Evolutionary conservation across 2,329 filamentous ascomycete genomes (phyloP), one percentile per base, ranked within the genome.

Genomic region (Pseudogymnoascus sp.): DNA sequence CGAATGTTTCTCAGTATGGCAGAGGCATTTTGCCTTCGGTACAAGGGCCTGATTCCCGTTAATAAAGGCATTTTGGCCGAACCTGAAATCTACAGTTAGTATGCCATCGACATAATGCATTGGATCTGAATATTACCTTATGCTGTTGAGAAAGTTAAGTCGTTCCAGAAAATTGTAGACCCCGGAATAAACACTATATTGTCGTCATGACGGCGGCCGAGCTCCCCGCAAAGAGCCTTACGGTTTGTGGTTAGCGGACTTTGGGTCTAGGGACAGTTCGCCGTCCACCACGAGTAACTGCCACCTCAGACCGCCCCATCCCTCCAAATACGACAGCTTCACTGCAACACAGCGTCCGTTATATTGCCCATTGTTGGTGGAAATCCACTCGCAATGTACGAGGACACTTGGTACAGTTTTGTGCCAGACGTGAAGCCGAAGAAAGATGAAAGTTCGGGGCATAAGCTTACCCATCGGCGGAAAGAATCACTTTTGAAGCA

Each of bases 331-430:
- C 49, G 16, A 55, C 28, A 35, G 49, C 49, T 21, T 35, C 28
- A 35, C 49, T 33, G 49, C 49, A 55, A 55, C 49, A 52, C 49
- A 35, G 6, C 28, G 49, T 55, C 49, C 49, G 49, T 9, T 55
- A 55, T 55, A 55, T 55, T 55, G 9, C 28, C 49, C 25, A 55
- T 55, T 55, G 49, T 33, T 55, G 49, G 49, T 55, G 49, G 28
- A 12, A 55, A 33, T 33, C 49, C 28, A 35, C 37, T 28, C 59
- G 78, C 67, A 68, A 92, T 91, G 88, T 90, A 90, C 74, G 90
- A 93, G 75, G 90, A 93, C 75, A 86, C 88, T 31, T 93, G 90
- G 89, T 91, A 93, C 77, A 90, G 83, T 73, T 88, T 91, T 71
- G 84, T 90, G 67, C 83, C 88, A 25, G 84, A 88, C 62, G 76